Evolutionary conservation across 495 filamentous ascomycete genomes (phyloP).

Genomic region (Thozetella sp.): DNA sequence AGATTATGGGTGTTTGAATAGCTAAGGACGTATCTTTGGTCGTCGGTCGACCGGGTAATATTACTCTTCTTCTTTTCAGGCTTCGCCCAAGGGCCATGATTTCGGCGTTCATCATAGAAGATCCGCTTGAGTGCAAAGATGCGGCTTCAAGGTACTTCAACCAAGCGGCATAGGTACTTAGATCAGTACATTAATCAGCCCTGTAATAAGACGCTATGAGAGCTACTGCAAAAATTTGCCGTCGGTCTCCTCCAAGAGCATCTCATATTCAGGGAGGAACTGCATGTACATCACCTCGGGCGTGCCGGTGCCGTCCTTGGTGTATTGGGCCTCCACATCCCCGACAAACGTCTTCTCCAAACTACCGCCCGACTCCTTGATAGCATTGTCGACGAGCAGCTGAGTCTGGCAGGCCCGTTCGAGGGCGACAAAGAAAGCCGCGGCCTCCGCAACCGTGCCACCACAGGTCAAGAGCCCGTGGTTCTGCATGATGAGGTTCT

Average conservation of each 20-base stretch:
- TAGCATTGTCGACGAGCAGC: neutral
- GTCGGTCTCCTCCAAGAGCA: neutral
- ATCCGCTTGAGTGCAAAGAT: too few species aligned
- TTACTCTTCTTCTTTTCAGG: too few species aligned
- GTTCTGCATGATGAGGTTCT: slow-evolving; percentile 3
- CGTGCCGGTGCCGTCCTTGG: neutral
- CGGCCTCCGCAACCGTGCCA: neutral
- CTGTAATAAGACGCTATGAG: neutral
- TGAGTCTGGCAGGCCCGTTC: neutral
- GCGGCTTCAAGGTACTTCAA: too few species aligned
- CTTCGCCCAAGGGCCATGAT: too few species aligned
- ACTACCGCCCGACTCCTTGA: neutral
- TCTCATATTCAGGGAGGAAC: neutral
- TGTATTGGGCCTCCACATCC: neutral
- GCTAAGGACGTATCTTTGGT: too few species aligned
- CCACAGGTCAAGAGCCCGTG: neutral
- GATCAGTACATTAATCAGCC: neutral
- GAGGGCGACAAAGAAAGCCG: neutral
- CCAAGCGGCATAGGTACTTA: too few species aligned
- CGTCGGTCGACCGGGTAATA: too few species aligned
- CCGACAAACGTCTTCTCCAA: neutral
- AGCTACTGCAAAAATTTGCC: neutral
- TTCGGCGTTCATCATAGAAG: too few species aligned
- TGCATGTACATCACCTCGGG: slow-evolving; percentile 1
- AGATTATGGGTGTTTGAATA: too few species aligned